Evolutionary conservation across 345 rosid species (phyloP).

Genomic region (Moringa oleifera): DNA sequence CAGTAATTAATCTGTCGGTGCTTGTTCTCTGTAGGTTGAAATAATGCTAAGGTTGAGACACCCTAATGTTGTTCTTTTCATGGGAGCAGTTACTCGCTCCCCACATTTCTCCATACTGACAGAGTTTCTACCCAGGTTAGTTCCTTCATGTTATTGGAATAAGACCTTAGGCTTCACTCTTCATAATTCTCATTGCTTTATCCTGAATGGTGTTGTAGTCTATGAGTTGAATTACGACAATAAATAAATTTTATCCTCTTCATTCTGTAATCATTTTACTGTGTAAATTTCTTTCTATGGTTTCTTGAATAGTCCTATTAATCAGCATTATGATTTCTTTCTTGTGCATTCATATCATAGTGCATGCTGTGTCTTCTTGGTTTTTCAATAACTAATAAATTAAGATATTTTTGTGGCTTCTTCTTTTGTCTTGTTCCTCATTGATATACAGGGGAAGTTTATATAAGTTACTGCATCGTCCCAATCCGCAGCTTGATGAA

Average conservation of each 20-base stretch:
- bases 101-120: constrained; percentile 94
- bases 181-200: neutral
- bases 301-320: neutral
- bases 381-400: neutral
- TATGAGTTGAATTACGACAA: neutral
- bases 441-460: constrained; percentile 80
- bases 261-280: no score
- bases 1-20: constrained; percentile 5
- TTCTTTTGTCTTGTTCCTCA: constrained; percentile 2
- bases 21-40: constrained; percentile 54
- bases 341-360: neutral
- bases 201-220: neutral
- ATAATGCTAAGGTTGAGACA: constrained; percentile 94
- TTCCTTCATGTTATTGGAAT: neutral
- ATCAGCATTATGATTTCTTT: constrained; percentile 6
- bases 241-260: no score
- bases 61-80: constrained; percentile 97
- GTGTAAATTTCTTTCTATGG: no score
- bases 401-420: constrained; percentile 1
- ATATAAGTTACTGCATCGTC: constrained; percentile 81
- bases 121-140: constrained; percentile 94
- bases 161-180: neutral
- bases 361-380: neutral
- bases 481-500: constrained; percentile 69
- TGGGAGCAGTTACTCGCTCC: constrained; percentile 94